phyloP scores from a whole-genome alignment of 2,329 filamentous ascomycete species.

The Xylariomycetidae sp. region DNA sequence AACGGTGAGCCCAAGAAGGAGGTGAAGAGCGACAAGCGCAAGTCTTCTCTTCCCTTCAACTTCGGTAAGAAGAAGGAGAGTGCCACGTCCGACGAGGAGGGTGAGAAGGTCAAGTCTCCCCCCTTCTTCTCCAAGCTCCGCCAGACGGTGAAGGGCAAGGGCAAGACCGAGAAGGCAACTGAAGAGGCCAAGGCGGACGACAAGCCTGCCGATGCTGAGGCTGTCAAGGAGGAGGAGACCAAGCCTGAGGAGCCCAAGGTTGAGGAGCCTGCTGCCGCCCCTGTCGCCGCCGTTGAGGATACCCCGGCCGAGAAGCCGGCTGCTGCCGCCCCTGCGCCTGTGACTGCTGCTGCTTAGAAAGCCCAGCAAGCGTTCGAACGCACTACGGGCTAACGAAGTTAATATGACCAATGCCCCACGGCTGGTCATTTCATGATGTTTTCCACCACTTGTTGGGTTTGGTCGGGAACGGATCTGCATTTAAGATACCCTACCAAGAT shows the following conservation, averaged over 20 bases:
- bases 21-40: slow-evolving; percentile 72
- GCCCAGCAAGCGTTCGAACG: not conserved
- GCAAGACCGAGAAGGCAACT: slow-evolving; percentile 20
- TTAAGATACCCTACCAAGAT: slow-evolving; percentile 32
- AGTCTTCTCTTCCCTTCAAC: slow-evolving; percentile 71
- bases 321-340: slow-evolving; percentile 22
- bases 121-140: slow-evolving; percentile 56
- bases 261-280: slow-evolving; percentile 9
- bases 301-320: slow-evolving; percentile 22
- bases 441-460: slow-evolving; percentile 28
- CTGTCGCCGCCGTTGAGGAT: slow-evolving; percentile 15
- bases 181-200: slow-evolving; percentile 24
- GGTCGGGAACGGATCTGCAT: slow-evolving; percentile 34
- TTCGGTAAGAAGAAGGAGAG: slow-evolving; percentile 72
- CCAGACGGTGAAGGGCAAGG: slow-evolving; percentile 30
- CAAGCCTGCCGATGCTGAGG: slow-evolving; percentile 18
- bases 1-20: slow-evolving; percentile 57
- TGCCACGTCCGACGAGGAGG: slow-evolving; percentile 55
- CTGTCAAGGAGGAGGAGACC: slow-evolving; percentile 9
- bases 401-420: slow-evolving; percentile 9
- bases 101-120: slow-evolving; percentile 51
- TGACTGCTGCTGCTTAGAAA: slow-evolving; percentile 29
- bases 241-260: slow-evolving; percentile 14
- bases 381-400: too few species aligned
- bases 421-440: slow-evolving; percentile 20